Conservation (phyloP, 768 basidiomycete species). For the Candolleomyces eurysporus region DNA sequence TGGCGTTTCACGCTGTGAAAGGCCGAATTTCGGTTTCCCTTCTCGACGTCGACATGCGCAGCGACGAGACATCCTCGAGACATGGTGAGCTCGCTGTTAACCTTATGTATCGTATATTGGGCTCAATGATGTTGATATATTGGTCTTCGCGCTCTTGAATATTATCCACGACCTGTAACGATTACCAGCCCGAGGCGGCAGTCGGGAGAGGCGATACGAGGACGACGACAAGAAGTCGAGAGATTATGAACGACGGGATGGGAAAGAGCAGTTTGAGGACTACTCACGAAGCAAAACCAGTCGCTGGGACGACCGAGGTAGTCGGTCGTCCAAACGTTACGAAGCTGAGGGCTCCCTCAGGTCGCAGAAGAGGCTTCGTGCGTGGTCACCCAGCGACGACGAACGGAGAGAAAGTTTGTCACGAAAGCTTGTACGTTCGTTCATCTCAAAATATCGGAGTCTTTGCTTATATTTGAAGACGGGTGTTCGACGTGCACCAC, state of each 20-base stretch:
- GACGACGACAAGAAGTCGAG: neutral
- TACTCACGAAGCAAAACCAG: neutral
- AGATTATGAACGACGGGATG: neutral
- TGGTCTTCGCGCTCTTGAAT: neutral
- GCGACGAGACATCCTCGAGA: too few relatives aligned
- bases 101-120: too few relatives aligned
- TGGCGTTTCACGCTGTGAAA: too few relatives aligned
- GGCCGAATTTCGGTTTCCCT: too few relatives aligned
- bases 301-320: neutral
- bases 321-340: neutral
- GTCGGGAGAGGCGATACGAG: neutral
- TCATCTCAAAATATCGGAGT: neutral
- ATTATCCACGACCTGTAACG: neutral
- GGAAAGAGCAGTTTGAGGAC: too few relatives aligned
- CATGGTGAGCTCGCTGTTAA: too few relatives aligned
- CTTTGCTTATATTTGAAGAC: conserved; percentile 1
- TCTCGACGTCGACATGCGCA: too few relatives aligned
- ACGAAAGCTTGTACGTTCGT: conserved; percentile 1
- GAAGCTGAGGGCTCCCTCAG: neutral
- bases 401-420: neutral
- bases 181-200: neutral
- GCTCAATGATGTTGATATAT: too few relatives aligned
- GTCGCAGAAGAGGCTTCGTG: neutral
- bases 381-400: neutral
- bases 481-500: neutral